Base-by-base conservation (phyloP, 306 rosid species). In the Cotoneaster glaucophyllus region DNA sequence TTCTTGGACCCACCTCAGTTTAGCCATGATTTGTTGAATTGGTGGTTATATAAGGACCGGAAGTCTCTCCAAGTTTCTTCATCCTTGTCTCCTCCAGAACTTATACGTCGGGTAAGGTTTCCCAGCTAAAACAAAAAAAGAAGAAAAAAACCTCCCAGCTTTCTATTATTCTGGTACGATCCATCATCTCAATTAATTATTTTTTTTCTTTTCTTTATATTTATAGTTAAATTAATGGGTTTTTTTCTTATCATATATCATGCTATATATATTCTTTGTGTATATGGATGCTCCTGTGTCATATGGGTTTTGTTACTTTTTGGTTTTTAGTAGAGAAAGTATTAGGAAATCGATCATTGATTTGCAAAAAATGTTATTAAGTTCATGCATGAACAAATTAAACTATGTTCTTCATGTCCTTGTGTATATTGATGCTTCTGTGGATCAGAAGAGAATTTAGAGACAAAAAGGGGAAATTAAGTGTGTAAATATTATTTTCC, bases 1-100 rank as follows among this genome's bases (percentile, higher is more conserved):
- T 37, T 7, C 41, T 37, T 37, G 41, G 41, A 37, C 41, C 41
- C 41, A 37, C 6, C 5, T 22, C 3, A 37, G 25, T 19, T 21
- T 56, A 48, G 67, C 78, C 63, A 66, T 50, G 73, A 44, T 77
- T 75, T 32, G 17, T 50, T 70, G 56, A 24, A 73, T 58, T 4
- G 73, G 74, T 70, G 64, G 64, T 54, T 72, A 77, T 71, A 72
- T 58, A 64, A 5, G 26, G 6, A 15, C 71, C 61, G 4, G 2
- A 17, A 1, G 11, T 1, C 5, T 4, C 8, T 4, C 1, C 0
- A 0, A 0, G 0, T 18, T 19, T 8, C 19, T 8, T 6, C 13
- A 10, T 13, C 1, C 2, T 37, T 0, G 11, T 39, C 9, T 37
- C 21, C 41, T 50, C 21, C 54, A 15, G 26, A 44, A 39, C 21